phyloP scores from a whole-genome alignment of 192 early-diverging fungal species.

The Umbelopsis sp. region DNA sequence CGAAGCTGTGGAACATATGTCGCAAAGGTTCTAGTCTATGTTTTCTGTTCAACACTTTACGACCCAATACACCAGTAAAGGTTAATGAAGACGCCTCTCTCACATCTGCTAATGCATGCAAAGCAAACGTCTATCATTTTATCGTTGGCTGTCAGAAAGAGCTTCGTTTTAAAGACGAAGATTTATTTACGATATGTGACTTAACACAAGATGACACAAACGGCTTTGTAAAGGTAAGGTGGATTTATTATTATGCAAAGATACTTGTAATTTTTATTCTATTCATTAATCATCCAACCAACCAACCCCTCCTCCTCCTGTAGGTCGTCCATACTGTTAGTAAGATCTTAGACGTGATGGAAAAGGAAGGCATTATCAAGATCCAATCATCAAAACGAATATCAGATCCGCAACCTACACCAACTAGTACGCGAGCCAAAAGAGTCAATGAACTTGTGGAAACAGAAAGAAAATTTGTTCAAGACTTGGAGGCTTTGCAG shows the following conservation, averaged over 20 bases:
- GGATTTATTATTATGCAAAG: neutral
- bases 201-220: constrained; percentile 95
- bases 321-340: constrained; percentile 84
- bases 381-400: constrained; percentile 38
- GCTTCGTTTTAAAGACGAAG: constrained; percentile 69
- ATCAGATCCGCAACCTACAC: constrained; percentile 55
- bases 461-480: constrained; percentile 91
- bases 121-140: constrained; percentile 86
- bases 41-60: constrained; percentile 71
- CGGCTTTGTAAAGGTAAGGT: constrained; percentile 88
- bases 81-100: constrained; percentile 52
- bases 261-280: too few species aligned
- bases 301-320: too few species aligned
- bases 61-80: constrained; percentile 58
- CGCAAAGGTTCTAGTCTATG: constrained; percentile 73
- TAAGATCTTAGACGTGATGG: constrained; percentile 74
- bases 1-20: constrained; percentile 74
- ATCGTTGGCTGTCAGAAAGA: constrained; percentile 85
- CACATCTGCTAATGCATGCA: constrained; percentile 68
- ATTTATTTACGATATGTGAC: constrained; percentile 82
- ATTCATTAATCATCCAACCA: too few species aligned
- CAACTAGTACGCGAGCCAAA: constrained; percentile 84
- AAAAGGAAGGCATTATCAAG: constrained; percentile 60
- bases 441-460: constrained; percentile 87
- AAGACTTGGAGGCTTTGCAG: constrained; percentile 82